phyloP scores from a whole-genome alignment of 1,284 basidiomycete genomes.

The Anthracocystis walkeri region DNA sequence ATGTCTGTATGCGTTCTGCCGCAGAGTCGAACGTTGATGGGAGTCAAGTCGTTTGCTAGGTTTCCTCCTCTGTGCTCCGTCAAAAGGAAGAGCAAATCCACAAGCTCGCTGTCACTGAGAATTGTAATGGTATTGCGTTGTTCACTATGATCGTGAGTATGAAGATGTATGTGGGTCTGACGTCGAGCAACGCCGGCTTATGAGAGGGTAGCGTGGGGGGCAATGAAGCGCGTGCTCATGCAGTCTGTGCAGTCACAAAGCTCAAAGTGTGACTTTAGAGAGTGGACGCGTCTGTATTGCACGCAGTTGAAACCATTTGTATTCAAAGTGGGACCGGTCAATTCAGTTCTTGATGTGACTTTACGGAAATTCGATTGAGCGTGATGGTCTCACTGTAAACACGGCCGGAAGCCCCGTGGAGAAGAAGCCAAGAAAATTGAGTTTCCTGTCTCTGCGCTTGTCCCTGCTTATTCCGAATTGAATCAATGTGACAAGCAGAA shows the following conservation, averaged over 20 bases:
- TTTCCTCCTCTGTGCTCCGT: conserved; percentile 23
- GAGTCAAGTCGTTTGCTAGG: neutral
- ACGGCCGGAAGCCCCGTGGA: conserved; percentile 24
- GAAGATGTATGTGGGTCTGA: neutral
- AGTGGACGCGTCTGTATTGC: conserved; percentile 8
- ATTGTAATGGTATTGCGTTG: neutral
- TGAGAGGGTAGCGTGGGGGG: no score
- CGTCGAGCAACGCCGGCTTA: neutral
- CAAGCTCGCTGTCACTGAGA: neutral
- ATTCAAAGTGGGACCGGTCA: neutral
- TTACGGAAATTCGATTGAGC: conserved; percentile 12
- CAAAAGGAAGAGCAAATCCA: neutral
- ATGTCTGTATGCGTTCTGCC: neutral
- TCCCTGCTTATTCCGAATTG: conserved; percentile 30
- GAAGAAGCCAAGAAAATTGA: conserved; percentile 4
- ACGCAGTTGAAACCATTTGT: neutral
- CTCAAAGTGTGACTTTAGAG: conserved; percentile 8
- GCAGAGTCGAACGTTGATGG: neutral
- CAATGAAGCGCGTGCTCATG: neutral
- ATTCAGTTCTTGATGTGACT: conserved; percentile 4
- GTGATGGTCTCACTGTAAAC: conserved; percentile 24
- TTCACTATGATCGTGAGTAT: neutral
- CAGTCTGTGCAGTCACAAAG: neutral
- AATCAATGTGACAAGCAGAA: neutral
- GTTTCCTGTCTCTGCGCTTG: neutral